These are phyloP conservation scores for Sarocladium oryzae DNA, from an alignment of 2,329 filamentous ascomycete genomes.

Conservation along the genomic window DNA sequence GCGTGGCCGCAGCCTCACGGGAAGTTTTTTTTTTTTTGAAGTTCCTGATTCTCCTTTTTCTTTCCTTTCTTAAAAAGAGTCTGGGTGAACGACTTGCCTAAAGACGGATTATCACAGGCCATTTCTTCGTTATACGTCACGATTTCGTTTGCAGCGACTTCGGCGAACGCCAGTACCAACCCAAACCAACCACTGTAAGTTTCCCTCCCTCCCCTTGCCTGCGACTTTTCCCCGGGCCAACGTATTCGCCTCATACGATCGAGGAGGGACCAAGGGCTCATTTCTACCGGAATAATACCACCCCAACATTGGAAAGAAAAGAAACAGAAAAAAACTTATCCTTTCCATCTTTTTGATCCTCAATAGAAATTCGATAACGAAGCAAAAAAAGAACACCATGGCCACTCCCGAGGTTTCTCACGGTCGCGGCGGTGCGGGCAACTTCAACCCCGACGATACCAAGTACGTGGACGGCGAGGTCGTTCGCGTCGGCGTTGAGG, in stretches of 20 bases:
- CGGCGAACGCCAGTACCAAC: not conserved
- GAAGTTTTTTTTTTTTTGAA: not conserved
- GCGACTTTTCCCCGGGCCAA: too few species aligned
- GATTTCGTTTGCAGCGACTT: not conserved
- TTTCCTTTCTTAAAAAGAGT: too few species aligned
- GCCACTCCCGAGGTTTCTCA: constrained; percentile 45
- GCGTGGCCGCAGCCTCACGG: not conserved
- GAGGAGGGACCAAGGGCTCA: too few species aligned
- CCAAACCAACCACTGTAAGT: not conserved
- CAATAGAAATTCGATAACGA: not conserved
- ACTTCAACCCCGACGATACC: constrained; percentile 52
- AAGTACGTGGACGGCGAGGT: constrained; percentile 57
- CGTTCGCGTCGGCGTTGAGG: constrained; percentile 45
- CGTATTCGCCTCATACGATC: too few species aligned
- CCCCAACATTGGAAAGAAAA: not conserved
- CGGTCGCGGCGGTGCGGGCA: constrained; percentile 55
- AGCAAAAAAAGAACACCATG: not conserved
- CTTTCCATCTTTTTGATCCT: too few species aligned
- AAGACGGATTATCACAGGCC: too few species aligned
- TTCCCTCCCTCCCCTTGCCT: not conserved
- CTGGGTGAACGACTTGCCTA: too few species aligned
- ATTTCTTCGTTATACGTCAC: constrained; percentile 5
- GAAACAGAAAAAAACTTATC: too few species aligned
- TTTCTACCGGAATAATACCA: too few species aligned
- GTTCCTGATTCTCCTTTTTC: not conserved